phyloP scores from a whole-genome alignment of 2,329 filamentous ascomycete genomes.

The Didymella pinodella region DNA sequence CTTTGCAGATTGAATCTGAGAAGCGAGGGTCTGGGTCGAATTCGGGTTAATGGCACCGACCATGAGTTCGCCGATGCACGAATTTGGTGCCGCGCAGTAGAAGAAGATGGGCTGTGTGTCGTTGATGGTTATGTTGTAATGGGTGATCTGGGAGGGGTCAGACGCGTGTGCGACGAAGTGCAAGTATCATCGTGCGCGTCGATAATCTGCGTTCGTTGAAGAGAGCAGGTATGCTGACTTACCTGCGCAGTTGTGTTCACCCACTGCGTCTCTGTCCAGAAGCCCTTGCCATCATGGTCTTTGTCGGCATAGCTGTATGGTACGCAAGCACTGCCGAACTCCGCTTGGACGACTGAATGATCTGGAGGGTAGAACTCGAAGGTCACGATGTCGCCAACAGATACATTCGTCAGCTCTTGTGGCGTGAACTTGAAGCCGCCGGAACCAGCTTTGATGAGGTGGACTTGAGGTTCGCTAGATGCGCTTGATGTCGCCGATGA shows the following conservation, averaged over 20 bases:
- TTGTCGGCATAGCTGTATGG: constrained; percentile 48
- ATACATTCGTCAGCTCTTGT: constrained; percentile 46
- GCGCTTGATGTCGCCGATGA: constrained; percentile 25
- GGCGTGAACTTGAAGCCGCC: constrained; percentile 49
- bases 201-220: neutral
- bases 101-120: constrained; percentile 49
- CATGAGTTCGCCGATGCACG: constrained; percentile 73
- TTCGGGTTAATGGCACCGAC: constrained; percentile 76
- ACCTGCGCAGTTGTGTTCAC: constrained; percentile 39
- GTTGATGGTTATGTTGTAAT: constrained; percentile 48
- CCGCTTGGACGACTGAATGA: constrained; percentile 54
- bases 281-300: constrained; percentile 35
- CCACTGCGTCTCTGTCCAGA: constrained; percentile 43
- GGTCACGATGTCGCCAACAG: constrained; percentile 50
- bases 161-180: neutral
- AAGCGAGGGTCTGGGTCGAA: constrained; percentile 39
- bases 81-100: constrained; percentile 64
- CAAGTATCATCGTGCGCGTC: neutral
- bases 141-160: constrained; percentile 30
- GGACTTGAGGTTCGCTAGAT: constrained; percentile 32
- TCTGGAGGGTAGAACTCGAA: constrained; percentile 53
- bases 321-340: constrained; percentile 51
- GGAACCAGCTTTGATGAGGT: constrained; percentile 50
- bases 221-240: constrained; percentile 13
- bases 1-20: constrained; percentile 36